Conservation (phyloP, 148 eudicot genomes). For the Arbutus unedo region DNA sequence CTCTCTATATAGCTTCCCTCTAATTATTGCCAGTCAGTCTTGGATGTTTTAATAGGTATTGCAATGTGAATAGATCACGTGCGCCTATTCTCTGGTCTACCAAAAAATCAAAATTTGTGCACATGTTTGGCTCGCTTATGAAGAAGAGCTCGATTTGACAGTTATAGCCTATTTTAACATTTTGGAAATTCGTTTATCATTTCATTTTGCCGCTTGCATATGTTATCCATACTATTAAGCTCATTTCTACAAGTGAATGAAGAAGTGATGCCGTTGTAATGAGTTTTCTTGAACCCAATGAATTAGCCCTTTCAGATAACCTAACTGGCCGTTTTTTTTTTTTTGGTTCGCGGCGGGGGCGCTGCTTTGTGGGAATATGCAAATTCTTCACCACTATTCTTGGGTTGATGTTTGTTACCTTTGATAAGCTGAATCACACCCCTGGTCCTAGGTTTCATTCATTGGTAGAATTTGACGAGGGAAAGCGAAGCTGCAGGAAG, state of each 20-base stretch:
- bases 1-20: neutral
- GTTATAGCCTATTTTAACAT: neutral
- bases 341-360: too few species aligned
- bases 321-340: too few species aligned
- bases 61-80: neutral
- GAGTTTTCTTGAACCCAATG: neutral
- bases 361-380: too few species aligned
- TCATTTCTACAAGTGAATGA: neutral
- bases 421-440: neutral
- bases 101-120: neutral
- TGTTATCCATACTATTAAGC: neutral
- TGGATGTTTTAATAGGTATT: neutral
- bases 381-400: too few species aligned
- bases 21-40: neutral
- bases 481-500: slow-evolving; percentile 67
- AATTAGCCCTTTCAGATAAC: too few species aligned
- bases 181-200: neutral
- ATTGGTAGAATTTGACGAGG: slow-evolving; percentile 62
- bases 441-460: slow-evolving; percentile 63
- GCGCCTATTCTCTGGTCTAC: neutral
- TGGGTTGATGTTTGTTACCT: neutral
- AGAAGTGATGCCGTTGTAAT: neutral
- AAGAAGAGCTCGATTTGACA: neutral
- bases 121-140: neutral
- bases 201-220: neutral